Base-by-base conservation (phyloP, 257 asterid genomes). In the Capsicum baccatum region DNA sequence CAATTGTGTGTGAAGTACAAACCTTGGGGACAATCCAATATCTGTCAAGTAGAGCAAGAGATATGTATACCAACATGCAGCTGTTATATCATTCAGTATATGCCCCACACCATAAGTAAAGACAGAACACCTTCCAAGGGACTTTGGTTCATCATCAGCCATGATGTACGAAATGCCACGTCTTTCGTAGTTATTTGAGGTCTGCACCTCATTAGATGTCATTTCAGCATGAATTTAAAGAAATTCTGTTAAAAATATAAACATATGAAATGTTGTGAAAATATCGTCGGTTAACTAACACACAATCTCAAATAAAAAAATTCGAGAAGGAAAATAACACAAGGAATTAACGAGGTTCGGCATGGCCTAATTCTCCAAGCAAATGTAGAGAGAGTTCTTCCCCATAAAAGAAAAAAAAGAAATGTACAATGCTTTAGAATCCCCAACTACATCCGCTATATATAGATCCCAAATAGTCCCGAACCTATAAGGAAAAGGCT, bases 41-140 rank as follows among this genome's bases (percentile, higher is more conserved):
- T 93, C 97, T 15, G 95, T 94, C 92, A 95, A 87, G 88, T 94
- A 95, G 76, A 95, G 93, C 81, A 95, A 85, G 89, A 95, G 97
- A 90, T 95, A 95, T n/a, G 99, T 94, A 87, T 94, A 95, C 99
- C 99, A 95, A 81, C 99, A 94, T 13, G 98, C 93, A n/a, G 97
- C 90, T 83, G 98, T 95, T 82, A 95, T 91, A 89, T 95, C 99
- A 88, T 95, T 95, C 58, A 95, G 88, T 97, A 95, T 94, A 68
- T 95, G 99, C 6, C 99, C 99, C 76, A 94, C 94, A 50, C 97
- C 99, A 80, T 94, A 95, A 81, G 91, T 91, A 81, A 91, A 79
- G 48, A 94, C 89, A 5, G 92, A 89, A 56, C 92, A 81, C 89
- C 99, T 91, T 73, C 89, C 89, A 9, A 93, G 86, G 56, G 92